phyloP scores from a whole-genome alignment of 108 stramenopile genomes.

The Fragilaria crotonensis region DNA sequence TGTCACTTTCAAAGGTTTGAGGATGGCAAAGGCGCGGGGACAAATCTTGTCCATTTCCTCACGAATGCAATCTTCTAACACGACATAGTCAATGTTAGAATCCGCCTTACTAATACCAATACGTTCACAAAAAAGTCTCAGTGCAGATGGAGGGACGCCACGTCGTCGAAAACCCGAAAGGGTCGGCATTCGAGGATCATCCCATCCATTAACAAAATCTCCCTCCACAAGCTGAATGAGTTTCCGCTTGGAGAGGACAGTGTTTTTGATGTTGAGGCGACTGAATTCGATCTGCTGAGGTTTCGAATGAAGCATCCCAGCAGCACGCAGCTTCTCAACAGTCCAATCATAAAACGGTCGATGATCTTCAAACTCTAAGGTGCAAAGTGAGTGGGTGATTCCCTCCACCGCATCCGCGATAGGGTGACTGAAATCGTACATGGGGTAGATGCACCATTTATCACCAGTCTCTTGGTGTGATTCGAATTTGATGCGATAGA shows the following conservation, averaged over 20 bases:
- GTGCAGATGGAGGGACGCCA: conserved; percentile 78
- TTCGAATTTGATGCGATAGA: conserved; percentile 89
- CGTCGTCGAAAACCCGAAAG: conserved; percentile 81
- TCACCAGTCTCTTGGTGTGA: conserved; percentile 85
- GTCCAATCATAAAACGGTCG: conserved; percentile 91
- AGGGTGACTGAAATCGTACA: conserved; percentile 94
- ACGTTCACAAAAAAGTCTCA: conserved; percentile 80
- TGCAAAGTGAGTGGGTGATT: conserved; percentile 88
- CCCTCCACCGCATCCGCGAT: conserved; percentile 85
- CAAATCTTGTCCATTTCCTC: conserved; percentile 78
- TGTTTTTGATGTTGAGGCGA: conserved; percentile 86
- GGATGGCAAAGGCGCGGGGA: conserved; percentile 68
- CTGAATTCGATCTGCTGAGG: conserved; percentile 91
- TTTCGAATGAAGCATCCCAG: conserved; percentile 44
- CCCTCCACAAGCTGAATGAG: conserved; percentile 89
- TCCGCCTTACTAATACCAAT: conserved; percentile 88
- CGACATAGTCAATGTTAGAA: conserved; percentile 76
- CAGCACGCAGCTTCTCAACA: conserved; percentile 62
- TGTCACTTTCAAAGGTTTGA: conserved; percentile 80
- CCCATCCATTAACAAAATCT: conserved; percentile 88
- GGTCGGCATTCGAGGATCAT: conserved; percentile 99
- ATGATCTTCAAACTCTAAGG: conserved; percentile 92
- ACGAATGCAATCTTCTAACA: conserved; percentile 79
- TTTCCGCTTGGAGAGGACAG: conserved; percentile 89
- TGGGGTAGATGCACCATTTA: conserved; percentile 89